Evolutionary conservation across 176 grass and related monocot species (phyloP).

Genomic region (Calamus simplicifolius): DNA sequence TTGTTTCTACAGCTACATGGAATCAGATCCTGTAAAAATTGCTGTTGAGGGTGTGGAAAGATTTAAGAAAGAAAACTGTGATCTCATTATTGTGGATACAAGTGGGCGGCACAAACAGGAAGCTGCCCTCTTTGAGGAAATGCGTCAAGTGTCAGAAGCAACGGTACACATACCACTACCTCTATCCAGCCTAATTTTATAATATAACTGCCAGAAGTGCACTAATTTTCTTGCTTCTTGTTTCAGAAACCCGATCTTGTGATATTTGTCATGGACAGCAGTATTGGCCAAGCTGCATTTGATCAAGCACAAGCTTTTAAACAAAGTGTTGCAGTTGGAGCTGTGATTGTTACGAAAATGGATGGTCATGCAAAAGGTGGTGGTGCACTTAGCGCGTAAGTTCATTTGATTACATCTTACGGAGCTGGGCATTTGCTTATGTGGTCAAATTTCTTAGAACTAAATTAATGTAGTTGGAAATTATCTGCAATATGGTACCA

Average conservation of each 20-base stretch:
- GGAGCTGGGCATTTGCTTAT: too few species aligned
- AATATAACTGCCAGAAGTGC: neutral
- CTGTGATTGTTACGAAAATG: constrained; percentile 98
- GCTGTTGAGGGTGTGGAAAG: constrained; percentile 92
- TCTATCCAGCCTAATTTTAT: neutral
- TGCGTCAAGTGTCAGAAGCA: constrained; percentile 99
- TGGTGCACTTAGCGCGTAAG: constrained; percentile 94
- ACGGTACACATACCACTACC: constrained; percentile 32
- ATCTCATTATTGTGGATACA: constrained; percentile 97
- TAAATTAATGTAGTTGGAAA: too few species aligned
- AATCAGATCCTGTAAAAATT: constrained; percentile 95
- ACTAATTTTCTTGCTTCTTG: constrained; percentile 5
- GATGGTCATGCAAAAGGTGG: constrained; percentile 90
- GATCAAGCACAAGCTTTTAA: constrained; percentile 98
- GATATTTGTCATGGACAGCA: constrained; percentile 98
- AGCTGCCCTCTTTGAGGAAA: constrained; percentile 93
- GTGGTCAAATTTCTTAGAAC: too few species aligned
- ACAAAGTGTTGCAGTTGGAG: constrained; percentile 92
- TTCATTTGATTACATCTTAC: constrained; percentile 15
- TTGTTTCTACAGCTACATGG: constrained; percentile 61
- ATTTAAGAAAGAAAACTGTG: constrained; percentile 86
- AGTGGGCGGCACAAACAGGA: constrained; percentile 95
- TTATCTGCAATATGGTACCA: too few species aligned
- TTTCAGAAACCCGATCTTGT: constrained; percentile 89
- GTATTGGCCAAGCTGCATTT: constrained; percentile 97